A percentile compares a stretch with the other conserved stretches of the same genome.
These are phyloP conservation scores for Porphyra umbilicalis DNA, from an alignment of 31 red algal species.

Conservation along the genomic window DNA sequence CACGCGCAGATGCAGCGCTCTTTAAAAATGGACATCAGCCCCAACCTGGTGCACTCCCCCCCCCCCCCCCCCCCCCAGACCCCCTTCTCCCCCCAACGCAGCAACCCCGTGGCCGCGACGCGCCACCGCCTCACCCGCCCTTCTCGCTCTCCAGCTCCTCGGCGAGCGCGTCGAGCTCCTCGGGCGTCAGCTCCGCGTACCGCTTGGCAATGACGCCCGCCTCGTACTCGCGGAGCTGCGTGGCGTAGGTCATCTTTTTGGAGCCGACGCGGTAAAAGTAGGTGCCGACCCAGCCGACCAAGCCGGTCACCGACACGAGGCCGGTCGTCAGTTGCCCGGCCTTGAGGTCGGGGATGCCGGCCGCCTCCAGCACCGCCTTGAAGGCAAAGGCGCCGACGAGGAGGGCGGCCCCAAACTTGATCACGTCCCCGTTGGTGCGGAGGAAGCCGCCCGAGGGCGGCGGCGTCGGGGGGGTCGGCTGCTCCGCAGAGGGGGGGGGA, in stretches of 20 bases:
- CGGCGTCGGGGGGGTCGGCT: background rate
- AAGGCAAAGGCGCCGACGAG: slow-evolving; percentile 29
- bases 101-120: too few species aligned
- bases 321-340: slow-evolving; percentile 72
- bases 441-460: slow-evolving; percentile 3
- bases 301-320: slow-evolving; percentile 32
- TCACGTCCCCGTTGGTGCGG: slow-evolving; percentile 77
- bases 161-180: slow-evolving; percentile 51
- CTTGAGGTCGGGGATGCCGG: slow-evolving; percentile 34
- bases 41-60: too few species aligned
- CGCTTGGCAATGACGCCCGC: slow-evolving; percentile 67
- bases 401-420: slow-evolving; percentile 54
- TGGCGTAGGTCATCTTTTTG: slow-evolving; percentile 87
- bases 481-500: background rate
- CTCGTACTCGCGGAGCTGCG: slow-evolving; percentile 87
- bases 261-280: slow-evolving; percentile 81
- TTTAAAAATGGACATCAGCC: too few species aligned
- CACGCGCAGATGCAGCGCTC: too few species aligned
- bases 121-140: too few species aligned
- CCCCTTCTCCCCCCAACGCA: too few species aligned
- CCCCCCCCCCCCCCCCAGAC: too few species aligned
- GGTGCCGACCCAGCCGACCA: slow-evolving; percentile 73
- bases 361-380: slow-evolving; percentile 20
- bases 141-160: slow-evolving; percentile 57
- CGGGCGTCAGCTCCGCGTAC: slow-evolving; percentile 51